phyloP scores from a whole-genome alignment of 2,329 filamentous ascomycete genomes.

The Talaromyces sp. region DNA sequence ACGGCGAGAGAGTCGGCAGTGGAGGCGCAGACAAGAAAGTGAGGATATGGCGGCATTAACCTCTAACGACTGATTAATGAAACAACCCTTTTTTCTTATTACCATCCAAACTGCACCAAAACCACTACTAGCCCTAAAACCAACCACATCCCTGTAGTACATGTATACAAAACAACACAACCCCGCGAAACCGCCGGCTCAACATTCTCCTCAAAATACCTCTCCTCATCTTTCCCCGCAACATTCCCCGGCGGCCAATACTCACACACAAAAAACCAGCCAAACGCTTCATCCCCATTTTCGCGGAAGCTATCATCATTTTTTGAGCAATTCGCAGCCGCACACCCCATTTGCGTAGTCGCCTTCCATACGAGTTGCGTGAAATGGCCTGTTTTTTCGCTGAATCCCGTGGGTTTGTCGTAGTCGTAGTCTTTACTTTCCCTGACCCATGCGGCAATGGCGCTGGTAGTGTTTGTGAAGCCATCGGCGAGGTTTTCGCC shows the following conservation, averaged over 20 bases:
- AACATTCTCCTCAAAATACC: slow-evolving; percentile 28
- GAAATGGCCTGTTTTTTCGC: slow-evolving; percentile 64
- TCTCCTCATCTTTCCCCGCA: slow-evolving; percentile 20
- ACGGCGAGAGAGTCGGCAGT: slow-evolving; percentile 81
- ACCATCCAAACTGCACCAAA: background rate
- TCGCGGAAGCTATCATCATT: slow-evolving; percentile 18
- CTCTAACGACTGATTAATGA: background rate
- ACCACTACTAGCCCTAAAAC: background rate
- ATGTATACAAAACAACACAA: background rate
- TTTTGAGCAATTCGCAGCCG: slow-evolving; percentile 21
- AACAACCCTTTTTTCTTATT: background rate
- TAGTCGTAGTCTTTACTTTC: slow-evolving; percentile 58
- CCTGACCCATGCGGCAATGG: slow-evolving; percentile 61
- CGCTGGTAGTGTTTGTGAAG: slow-evolving; percentile 53
- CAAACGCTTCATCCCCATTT: slow-evolving; percentile 27
- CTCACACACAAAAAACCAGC: slow-evolving; percentile 65
- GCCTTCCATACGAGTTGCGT: slow-evolving; percentile 67
- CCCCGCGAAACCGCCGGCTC: slow-evolving; percentile 6
- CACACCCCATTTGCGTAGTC: slow-evolving; percentile 59
- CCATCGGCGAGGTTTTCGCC: slow-evolving; percentile 72
- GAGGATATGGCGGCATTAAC: slow-evolving; percentile 57
- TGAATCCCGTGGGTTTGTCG: slow-evolving; percentile 48
- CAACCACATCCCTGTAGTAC: background rate
- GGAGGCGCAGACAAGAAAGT: slow-evolving; percentile 85
- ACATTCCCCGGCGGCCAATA: slow-evolving; percentile 65